Percentiles rank a stretch among this genome's conserved stretches.
phyloP scores from a whole-genome alignment of 2,329 filamentous ascomycete genomes.

The Fusarium kyushuense region DNA sequence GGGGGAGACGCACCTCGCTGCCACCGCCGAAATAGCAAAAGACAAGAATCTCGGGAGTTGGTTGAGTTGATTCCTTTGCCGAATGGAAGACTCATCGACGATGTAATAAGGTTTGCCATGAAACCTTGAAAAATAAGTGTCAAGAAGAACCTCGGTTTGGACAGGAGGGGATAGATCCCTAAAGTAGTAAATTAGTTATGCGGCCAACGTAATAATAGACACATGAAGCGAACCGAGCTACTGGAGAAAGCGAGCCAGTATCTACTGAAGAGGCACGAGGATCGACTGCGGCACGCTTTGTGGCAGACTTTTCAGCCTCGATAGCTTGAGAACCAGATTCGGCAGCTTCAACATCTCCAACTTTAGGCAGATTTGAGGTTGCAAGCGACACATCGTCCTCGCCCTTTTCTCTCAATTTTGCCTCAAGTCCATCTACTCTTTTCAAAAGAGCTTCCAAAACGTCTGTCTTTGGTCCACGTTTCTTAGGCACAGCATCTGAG shows the following conservation, averaged over 20 bases:
- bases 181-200: slow-evolving; percentile 21
- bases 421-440: slow-evolving; percentile 86
- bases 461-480: slow-evolving; percentile 90
- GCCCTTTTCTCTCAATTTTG: slow-evolving; percentile 78
- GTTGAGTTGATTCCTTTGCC: slow-evolving; percentile 77
- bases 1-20: slow-evolving; percentile 63
- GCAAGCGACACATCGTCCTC: slow-evolving; percentile 49
- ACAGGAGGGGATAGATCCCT: slow-evolving; percentile 62
- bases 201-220: neutral
- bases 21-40: slow-evolving; percentile 71
- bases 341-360: slow-evolving; percentile 42
- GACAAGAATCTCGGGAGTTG: slow-evolving; percentile 70
- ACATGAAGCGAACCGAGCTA: slow-evolving; percentile 36
- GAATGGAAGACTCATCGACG: slow-evolving; percentile 79
- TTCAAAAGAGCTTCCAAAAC: slow-evolving; percentile 87
- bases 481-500: slow-evolving; percentile 87
- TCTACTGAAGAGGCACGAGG: slow-evolving; percentile 46
- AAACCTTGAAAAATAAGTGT: slow-evolving; percentile 82
- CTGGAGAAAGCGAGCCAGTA: slow-evolving; percentile 44
- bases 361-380: slow-evolving; percentile 30
- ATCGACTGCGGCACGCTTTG: no score
- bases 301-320: slow-evolving; percentile 52
- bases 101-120: slow-evolving; percentile 87
- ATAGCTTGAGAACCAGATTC: slow-evolving; percentile 41
- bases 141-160: slow-evolving; percentile 73